phyloP scores from a whole-genome alignment of 768 basidiomycete species.

The Boletus sp. region DNA sequence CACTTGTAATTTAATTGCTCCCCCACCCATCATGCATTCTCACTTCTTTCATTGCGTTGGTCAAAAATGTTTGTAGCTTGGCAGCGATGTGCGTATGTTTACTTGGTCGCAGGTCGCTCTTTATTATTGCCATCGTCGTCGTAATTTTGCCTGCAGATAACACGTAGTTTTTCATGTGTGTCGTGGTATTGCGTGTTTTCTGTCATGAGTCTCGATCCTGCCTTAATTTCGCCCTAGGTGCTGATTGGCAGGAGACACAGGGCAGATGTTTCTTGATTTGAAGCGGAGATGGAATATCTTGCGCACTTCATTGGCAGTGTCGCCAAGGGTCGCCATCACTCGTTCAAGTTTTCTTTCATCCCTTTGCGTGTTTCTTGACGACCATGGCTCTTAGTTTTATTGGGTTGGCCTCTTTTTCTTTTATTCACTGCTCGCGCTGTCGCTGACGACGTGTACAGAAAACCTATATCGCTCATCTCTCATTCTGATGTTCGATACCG shows the following conservation, averaged over 20 bases:
- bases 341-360: constrained; percentile 20
- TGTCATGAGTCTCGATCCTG: too few relatives aligned
- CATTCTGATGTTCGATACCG: constrained; percentile 90
- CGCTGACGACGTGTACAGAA: constrained; percentile 44
- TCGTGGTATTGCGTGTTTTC: background rate
- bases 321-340: constrained; percentile 10
- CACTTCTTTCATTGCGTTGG: background rate
- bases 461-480: constrained; percentile 87
- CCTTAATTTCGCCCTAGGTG: too few relatives aligned
- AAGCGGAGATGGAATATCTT: constrained; percentile 30
- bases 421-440: background rate
- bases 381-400: constrained; percentile 76
- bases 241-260: too few relatives aligned
- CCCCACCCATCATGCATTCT: background rate
- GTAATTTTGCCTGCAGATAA: background rate
- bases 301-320: constrained; percentile 9
- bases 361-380: constrained; percentile 9
- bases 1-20: constrained; percentile 19
- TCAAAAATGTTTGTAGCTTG: background rate
- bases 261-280: background rate
- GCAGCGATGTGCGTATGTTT: constrained; percentile 3
- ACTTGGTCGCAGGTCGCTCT: constrained; percentile 9
- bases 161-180: background rate
- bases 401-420: constrained; percentile 43
- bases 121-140: constrained; percentile 6